Conservation (phyloP, 2,329 filamentous ascomycete genomes). For the Sclerotinia borealis region DNA sequence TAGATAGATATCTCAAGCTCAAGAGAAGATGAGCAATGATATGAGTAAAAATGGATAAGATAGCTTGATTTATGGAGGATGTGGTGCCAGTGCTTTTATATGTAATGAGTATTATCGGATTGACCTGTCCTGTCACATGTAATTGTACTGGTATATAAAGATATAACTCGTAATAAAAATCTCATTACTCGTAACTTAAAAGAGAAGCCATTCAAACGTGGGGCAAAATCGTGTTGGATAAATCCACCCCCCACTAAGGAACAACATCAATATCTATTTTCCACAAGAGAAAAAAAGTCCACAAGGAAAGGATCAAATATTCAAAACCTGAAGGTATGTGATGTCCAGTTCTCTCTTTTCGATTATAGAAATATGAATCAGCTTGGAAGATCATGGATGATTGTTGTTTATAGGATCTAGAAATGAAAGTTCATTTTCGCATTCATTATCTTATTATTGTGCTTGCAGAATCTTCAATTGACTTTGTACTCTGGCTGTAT, state of each 20-base stretch:
- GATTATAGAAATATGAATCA: neutral
- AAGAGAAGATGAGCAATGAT: neutral
- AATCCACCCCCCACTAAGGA: neutral
- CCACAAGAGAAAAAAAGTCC: neutral
- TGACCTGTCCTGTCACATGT: neutral
- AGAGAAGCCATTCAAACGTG: neutral
- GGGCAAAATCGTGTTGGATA: neutral
- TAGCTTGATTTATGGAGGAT: neutral
- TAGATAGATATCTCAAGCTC: neutral
- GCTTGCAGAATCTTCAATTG: neutral
- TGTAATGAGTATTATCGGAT: neutral
- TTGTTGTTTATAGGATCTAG: neutral
- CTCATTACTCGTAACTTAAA: neutral
- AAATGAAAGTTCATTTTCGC: conserved; percentile 1
- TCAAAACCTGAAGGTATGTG: neutral
- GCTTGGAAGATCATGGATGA: neutral
- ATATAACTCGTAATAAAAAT: neutral
- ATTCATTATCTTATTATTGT: too few relatives aligned
- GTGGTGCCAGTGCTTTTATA: neutral
- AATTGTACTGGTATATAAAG: neutral
- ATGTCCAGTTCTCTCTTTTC: neutral
- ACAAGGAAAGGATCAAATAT: neutral
- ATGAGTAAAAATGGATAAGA: neutral
- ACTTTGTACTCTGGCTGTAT: neutral
- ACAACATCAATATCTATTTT: neutral